Percentiles rank a stretch among this genome's conserved stretches.
Conservation (phyloP, 2,329 filamentous ascomycete genomes). For the Coleophoma cylindrospora region DNA sequence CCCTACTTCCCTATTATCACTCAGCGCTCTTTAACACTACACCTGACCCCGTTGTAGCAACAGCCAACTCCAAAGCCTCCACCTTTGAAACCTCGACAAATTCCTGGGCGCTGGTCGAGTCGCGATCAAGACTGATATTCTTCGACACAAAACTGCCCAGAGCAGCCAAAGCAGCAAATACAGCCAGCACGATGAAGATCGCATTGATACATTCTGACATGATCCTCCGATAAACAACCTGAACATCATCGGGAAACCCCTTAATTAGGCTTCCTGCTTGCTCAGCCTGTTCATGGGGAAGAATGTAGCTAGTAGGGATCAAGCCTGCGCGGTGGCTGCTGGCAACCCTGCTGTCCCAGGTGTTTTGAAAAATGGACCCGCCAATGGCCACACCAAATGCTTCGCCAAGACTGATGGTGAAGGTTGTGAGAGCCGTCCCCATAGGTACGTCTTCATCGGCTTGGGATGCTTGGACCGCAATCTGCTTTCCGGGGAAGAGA, state of each 20-base stretch:
- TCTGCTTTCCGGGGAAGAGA: slow-evolving; percentile 9
- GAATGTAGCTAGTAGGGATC: slow-evolving; percentile 3
- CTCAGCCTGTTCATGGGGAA: slow-evolving; percentile 7
- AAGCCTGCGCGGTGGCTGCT: neutral
- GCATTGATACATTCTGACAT: slow-evolving; percentile 9
- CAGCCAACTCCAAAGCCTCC: neutral
- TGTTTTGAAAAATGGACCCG: slow-evolving; percentile 16
- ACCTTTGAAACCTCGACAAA: slow-evolving; percentile 1
- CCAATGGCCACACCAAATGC: slow-evolving; percentile 21
- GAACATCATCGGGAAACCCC: slow-evolving; percentile 3
- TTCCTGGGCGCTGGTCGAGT: slow-evolving; percentile 4
- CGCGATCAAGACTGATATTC: slow-evolving; percentile 10
- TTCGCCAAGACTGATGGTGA: slow-evolving; percentile 21
- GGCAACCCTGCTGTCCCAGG: slow-evolving; percentile 5
- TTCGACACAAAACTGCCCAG: slow-evolving; percentile 6
- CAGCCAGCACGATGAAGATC: slow-evolving; percentile 9
- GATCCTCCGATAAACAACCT: slow-evolving; percentile 6
- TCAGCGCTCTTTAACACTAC: too few relatives aligned
- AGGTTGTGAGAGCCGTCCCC: slow-evolving; percentile 14
- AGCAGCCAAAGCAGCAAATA: slow-evolving; percentile 5
- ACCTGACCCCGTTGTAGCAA: neutral
- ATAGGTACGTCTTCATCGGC: slow-evolving; percentile 11
- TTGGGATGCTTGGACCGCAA: slow-evolving; percentile 11
- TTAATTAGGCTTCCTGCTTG: slow-evolving; percentile 5
- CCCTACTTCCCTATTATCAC: too few relatives aligned